A percentile compares a stretch with the other conserved stretches of the same genome.
Evolutionary conservation across 2,329 filamentous ascomycete species (phyloP).

Genomic region (Fusarium sp.): DNA sequence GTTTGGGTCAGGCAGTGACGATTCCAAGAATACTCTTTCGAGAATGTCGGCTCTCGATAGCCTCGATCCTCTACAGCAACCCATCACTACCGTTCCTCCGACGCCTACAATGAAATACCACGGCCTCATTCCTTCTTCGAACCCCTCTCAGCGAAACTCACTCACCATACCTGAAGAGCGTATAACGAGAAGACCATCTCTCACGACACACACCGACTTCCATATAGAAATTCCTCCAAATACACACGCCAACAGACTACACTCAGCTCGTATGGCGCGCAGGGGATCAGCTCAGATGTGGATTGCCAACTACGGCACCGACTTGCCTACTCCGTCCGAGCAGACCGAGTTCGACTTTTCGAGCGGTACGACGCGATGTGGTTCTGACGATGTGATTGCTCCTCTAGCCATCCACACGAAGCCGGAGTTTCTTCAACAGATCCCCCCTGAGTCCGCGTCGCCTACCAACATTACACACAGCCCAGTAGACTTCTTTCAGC

Average conservation of each 20-base stretch:
- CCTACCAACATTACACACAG: constrained; percentile 5
- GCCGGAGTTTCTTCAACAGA: constrained; percentile 5
- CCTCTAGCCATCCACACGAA: constrained; percentile 16
- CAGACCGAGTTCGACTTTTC: constrained; percentile 30
- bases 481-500: constrained; percentile 10
- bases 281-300: constrained; percentile 37
- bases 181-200: constrained; percentile 15
- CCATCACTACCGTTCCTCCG: constrained; percentile 36
- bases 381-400: constrained; percentile 15
- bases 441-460: background rate
- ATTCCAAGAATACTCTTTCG: constrained; percentile 28
- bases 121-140: constrained; percentile 48
- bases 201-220: constrained; percentile 34
- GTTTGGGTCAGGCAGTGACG: constrained; percentile 46
- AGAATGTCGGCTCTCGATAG: constrained; percentile 23
- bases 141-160: constrained; percentile 30
- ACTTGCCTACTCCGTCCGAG: constrained; percentile 17
- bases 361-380: constrained; percentile 16
- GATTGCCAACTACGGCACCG: constrained; percentile 30
- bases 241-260: constrained; percentile 21
- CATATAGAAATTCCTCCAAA: constrained; percentile 17
- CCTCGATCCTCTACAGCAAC: constrained; percentile 18
- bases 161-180: constrained; percentile 19
- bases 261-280: constrained; percentile 24
- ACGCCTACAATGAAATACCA: constrained; percentile 49